A percentile compares a stretch with the other conserved stretches of the same genome.
Evolutionary conservation across 2,329 filamentous ascomycete genomes (phyloP).

Genomic region (Stylonectria norvegica): DNA sequence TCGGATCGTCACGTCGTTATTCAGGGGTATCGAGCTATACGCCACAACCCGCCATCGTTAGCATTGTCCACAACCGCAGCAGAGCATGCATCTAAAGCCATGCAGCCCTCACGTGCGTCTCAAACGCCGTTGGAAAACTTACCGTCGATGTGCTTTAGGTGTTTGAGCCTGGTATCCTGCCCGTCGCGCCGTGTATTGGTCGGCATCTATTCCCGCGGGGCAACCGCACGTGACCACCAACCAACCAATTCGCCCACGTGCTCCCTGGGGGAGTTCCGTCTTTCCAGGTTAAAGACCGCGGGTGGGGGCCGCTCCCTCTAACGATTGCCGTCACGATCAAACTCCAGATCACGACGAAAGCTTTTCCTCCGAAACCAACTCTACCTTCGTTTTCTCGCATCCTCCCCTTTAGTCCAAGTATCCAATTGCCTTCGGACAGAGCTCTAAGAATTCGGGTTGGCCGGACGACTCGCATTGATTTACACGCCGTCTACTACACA

Average conservation of each 20-base stretch:
- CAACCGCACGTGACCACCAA: constrained; percentile 26
- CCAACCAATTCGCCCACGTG: constrained; percentile 35
- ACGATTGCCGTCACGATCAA: constrained; percentile 19
- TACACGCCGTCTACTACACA: too few species aligned
- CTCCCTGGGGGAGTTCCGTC: constrained; percentile 5
- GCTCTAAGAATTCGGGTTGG: too few species aligned
- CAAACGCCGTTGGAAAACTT: constrained; percentile 7
- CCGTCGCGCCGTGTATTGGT: constrained; percentile 9
- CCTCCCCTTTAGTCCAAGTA: too few species aligned
- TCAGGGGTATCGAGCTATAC: constrained; percentile 17
- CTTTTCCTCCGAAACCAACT: neutral
- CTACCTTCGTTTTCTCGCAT: neutral
- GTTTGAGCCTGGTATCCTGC: constrained; percentile 28
- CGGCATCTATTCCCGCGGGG: constrained; percentile 22
- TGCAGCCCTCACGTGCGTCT: constrained; percentile 13
- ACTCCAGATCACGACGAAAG: neutral
- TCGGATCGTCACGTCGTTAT: constrained; percentile 26
- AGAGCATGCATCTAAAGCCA: constrained; percentile 6
- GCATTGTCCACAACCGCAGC: constrained; percentile 10
- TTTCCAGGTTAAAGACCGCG: neutral
- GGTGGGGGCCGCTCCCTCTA: constrained; percentile 11
- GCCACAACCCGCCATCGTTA: constrained; percentile 15
- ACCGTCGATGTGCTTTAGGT: constrained; percentile 12
- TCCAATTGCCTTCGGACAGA: too few species aligned
- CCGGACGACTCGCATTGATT: too few species aligned